Conservation (phyloP, 768 basidiomycete genomes). For the Auricularia auricula-judae region DNA sequence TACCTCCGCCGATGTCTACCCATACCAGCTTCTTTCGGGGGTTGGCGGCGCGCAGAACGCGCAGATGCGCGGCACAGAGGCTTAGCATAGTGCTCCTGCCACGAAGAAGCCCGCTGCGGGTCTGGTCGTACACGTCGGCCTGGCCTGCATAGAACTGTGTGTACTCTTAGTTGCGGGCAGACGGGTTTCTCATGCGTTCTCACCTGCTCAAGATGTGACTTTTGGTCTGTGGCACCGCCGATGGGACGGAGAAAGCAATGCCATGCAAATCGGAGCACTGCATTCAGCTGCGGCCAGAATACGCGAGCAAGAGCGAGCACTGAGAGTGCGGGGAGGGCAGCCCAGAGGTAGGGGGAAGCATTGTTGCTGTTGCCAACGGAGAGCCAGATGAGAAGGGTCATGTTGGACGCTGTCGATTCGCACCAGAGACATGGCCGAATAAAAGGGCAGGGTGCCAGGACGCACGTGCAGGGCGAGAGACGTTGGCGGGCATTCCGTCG, state of each 20-base stretch:
- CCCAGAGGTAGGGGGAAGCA: constrained; percentile 10
- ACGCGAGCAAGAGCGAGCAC: constrained; percentile 13
- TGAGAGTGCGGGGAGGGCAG: constrained; percentile 17
- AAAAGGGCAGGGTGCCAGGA: not conserved
- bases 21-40: constrained; percentile 47
- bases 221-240: constrained; percentile 25
- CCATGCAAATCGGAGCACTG: constrained; percentile 27
- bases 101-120: constrained; percentile 47
- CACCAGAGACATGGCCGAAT: not conserved
- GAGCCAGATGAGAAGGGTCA: too few species aligned
- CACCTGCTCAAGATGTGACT: constrained; percentile 35
- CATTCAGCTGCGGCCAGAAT: constrained; percentile 30
- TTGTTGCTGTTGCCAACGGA: too few species aligned
- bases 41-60: constrained; percentile 28
- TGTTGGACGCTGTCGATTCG: too few species aligned
- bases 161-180: not conserved
- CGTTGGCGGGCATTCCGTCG: not conserved
- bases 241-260: constrained; percentile 39
- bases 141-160: constrained; percentile 54
- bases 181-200: not conserved
- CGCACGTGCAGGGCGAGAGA: not conserved
- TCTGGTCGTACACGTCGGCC: constrained; percentile 62
- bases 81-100: constrained; percentile 65
- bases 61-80: constrained; percentile 53
- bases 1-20: constrained; percentile 74